A percentile compares a stretch with the other conserved stretches of the same genome.
Conservation (phyloP, 345 rosid species). For the Kernera saxatilis region DNA sequence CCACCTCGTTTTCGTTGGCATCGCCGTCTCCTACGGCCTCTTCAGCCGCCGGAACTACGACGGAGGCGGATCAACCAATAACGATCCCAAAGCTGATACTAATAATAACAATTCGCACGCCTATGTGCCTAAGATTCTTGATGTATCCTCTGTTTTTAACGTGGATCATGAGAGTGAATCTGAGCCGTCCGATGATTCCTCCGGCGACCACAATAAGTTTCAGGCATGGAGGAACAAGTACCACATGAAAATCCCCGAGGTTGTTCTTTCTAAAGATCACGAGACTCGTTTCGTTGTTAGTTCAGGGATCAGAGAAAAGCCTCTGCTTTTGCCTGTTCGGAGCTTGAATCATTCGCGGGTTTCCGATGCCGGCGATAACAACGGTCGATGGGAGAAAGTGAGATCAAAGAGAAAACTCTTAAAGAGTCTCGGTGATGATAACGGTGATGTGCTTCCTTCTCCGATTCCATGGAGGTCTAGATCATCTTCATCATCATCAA, state of each 20-base stretch:
- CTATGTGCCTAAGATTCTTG: constrained; percentile 69
- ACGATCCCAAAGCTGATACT: constrained; percentile 13
- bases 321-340: constrained; percentile 80
- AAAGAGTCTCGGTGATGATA: constrained; percentile 42
- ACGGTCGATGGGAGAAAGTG: constrained; percentile 25
- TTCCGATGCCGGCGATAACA: constrained; percentile 28
- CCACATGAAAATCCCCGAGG: constrained; percentile 50
- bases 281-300: constrained; percentile 33
- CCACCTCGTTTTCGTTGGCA: constrained; percentile 85
- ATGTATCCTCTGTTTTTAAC: constrained; percentile 81
- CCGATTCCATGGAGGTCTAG: constrained; percentile 96
- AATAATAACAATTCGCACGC: constrained; percentile 55
- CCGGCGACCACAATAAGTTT: constrained; percentile 32
- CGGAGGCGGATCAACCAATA: constrained; percentile 35
- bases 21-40: constrained; percentile 96
- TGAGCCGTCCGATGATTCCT: constrained; percentile 31
- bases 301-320: constrained; percentile 47
- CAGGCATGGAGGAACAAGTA: constrained; percentile 81
- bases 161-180: constrained; percentile 43
- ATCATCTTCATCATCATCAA: constrained; percentile 38
- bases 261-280: constrained; percentile 44
- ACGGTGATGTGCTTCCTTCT: constrained; percentile 71
- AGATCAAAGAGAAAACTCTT: constrained; percentile 25
- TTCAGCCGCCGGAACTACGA: constrained; percentile 67
- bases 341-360: constrained; percentile 59